These are phyloP conservation scores for Penicillium maclennaniae DNA, from an alignment of 495 filamentous ascomycete genomes.

Conservation along the genomic window DNA sequence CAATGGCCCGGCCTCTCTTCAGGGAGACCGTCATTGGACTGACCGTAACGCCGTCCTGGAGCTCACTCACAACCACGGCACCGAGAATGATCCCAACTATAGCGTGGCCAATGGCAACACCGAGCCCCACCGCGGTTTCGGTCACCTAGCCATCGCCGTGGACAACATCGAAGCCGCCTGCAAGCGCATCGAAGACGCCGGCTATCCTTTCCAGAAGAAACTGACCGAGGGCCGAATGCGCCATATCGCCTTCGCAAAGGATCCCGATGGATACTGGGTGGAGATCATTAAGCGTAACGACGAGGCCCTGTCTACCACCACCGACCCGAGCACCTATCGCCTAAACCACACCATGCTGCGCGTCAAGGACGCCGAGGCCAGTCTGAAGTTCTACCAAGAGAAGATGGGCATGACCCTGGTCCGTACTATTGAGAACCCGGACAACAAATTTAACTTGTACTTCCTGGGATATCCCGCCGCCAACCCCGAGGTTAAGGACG, in stretches of 20 bases:
- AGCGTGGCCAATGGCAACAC: constrained; percentile 84
- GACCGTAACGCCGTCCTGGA: constrained; percentile 89
- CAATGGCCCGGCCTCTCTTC: constrained; percentile 67
- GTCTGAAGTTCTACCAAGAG: constrained; percentile 86
- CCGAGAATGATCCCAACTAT: constrained; percentile 80
- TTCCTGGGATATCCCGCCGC: constrained; percentile 74
- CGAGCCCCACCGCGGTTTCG: constrained; percentile 83
- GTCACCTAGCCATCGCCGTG: constrained; percentile 82
- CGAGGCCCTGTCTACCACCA: constrained; percentile 49
- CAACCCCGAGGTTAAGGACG: constrained; percentile 46
- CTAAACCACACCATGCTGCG: constrained; percentile 82
- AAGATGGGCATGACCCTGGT: constrained; percentile 82
- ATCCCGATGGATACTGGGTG: constrained; percentile 94
- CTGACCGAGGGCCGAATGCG: constrained; percentile 83
- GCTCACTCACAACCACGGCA: constrained; percentile 96
- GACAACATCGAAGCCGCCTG: constrained; percentile 91
- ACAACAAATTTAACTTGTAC: constrained; percentile 80
- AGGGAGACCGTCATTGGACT: constrained; percentile 72
- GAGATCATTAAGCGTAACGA: constrained; percentile 59
- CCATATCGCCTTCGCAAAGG: constrained; percentile 85
- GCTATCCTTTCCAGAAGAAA: constrained; percentile 93
- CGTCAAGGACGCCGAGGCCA: constrained; percentile 82
- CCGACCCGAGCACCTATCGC: constrained; percentile 51
- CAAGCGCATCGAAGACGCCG: constrained; percentile 79
- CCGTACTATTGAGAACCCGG: constrained; percentile 64